Base-by-base conservation (phyloP, 2,329 filamentous ascomycete species). In the Aspergillus flavus region DNA sequence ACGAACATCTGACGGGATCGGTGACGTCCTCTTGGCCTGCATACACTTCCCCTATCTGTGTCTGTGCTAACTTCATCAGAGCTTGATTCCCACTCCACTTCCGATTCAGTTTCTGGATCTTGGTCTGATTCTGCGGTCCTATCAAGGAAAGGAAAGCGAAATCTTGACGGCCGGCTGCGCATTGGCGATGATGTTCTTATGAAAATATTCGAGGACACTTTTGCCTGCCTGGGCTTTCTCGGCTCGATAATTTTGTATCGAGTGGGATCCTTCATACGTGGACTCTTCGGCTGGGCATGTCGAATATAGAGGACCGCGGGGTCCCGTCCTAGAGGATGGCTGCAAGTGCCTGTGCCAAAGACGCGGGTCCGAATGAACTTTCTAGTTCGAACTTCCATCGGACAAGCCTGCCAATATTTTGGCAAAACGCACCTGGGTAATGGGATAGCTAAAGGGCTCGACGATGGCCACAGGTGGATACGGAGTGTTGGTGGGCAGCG, bases 311-410 rank as follows among this genome's bases (percentile, higher is more conserved):
- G 59, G 61, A 67, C 62, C 36, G 61, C 64, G 56, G 57, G 57
- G 34, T 71, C 60, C 46, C 67, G 59, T 16, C 65, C 21, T 41
- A 61, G 58, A 34, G 64, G 62, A 23, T 61, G 62, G 30, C 48
- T 62, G 64, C 62, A 66, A 56, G 66, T 56, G 28, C 59, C 54
- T 28, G 46, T 55, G 23, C 64, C 59, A 46, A 66, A 63, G 43
- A 64, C 26, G 54, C 66, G 67, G 41, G 59, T 62, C 59, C 63
- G 66, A 53, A 68, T 67, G 16, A 67, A 58, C 53, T 66, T 66
- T 64, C 62, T 71, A 43, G 58, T 71, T 58, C 68, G 69, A 39
- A 67, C 59, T 61, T 71, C 66, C 54, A 67, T 65, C 53, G 62
- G 57, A 59, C 63, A 65, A 48, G 68, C 50, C 23, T 68, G 52